Percentiles rank a stretch among this genome's conserved stretches.
Evolutionary conservation across 176 grass and related monocot species (phyloP).

Genomic region (Oryza glumipatula): DNA sequence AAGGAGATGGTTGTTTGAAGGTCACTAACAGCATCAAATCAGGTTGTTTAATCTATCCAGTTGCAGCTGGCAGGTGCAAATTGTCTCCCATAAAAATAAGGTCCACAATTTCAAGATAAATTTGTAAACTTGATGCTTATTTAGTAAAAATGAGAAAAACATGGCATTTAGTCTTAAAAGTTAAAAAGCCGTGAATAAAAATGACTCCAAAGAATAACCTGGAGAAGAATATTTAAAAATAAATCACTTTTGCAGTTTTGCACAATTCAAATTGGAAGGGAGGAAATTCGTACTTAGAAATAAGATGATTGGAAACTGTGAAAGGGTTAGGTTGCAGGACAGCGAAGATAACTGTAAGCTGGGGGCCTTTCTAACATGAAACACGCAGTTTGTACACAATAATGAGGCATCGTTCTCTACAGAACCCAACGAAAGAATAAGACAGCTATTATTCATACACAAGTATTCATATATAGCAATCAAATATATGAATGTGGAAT

Average conservation of each 20-base stretch:
- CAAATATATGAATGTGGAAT: constrained; percentile 13
- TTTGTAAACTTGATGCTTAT: too few relatives aligned
- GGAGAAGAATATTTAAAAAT: not conserved
- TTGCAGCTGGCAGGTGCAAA: too few relatives aligned
- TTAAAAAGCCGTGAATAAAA: constrained; percentile 3
- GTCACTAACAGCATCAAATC: too few relatives aligned
- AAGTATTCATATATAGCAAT: constrained; percentile 5
- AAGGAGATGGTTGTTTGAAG: too few relatives aligned
- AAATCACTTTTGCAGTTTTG: not conserved
- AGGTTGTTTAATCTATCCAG: too few relatives aligned
- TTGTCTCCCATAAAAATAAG: too few relatives aligned
- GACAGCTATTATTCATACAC: constrained; percentile 11
- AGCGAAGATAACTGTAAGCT: constrained; percentile 64
- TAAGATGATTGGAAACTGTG: not conserved
- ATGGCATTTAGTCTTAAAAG: constrained; percentile 7
- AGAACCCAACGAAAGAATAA: constrained; percentile 35
- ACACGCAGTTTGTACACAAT: constrained; percentile 78
- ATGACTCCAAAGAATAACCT: not conserved
- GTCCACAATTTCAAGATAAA: too few relatives aligned
- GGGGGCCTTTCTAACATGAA: constrained; percentile 61
- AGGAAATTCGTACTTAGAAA: not conserved
- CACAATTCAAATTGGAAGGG: constrained; percentile 2
- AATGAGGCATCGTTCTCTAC: constrained; percentile 75
- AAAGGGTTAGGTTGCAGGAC: not conserved
- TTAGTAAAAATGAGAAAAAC: too few relatives aligned